A percentile compares a stretch with the other conserved stretches of the same genome.
These are phyloP conservation scores for Saksenaea oblongispora DNA, from an alignment of 371 early-diverging fungal genomes.

Conservation along the genomic window DNA sequence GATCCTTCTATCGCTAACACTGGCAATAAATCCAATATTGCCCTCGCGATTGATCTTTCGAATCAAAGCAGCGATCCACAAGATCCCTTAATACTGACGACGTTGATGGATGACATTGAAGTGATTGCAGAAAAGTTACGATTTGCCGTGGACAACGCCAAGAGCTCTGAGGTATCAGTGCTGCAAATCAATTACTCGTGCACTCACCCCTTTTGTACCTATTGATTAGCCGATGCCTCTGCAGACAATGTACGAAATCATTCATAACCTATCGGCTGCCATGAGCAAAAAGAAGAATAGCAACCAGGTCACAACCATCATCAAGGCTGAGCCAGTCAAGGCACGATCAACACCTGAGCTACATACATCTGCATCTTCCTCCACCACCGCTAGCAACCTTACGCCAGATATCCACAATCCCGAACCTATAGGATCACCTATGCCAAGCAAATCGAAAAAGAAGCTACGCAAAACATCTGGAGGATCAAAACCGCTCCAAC, in stretches of 20 bases:
- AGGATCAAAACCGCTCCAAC: conserved; percentile 17
- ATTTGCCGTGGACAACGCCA: conserved; percentile 36
- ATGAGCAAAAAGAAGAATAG: conserved; percentile 28
- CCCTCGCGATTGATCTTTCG: conserved; percentile 14
- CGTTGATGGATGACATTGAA: conserved; percentile 28
- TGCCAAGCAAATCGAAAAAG: conserved; percentile 19
- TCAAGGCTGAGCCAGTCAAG: conserved; percentile 28
- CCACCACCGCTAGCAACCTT: not conserved
- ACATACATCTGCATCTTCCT: conserved; percentile 4
- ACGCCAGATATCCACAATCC: conserved; percentile 20
- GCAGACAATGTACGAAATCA: conserved; percentile 42
- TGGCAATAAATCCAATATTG: conserved; percentile 6
- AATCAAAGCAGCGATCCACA: conserved; percentile 12
- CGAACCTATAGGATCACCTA: conserved; percentile 18
- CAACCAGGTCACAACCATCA: conserved; percentile 33
- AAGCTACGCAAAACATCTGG: conserved; percentile 35
- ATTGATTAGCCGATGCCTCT: conserved; percentile 31
- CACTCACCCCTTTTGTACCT: not conserved
- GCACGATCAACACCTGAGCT: conserved; percentile 19
- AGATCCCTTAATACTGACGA: conserved; percentile 20
- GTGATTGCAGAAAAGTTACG: conserved; percentile 29
- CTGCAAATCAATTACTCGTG: not conserved
- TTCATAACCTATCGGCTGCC: conserved; percentile 42
- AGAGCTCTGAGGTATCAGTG: conserved; percentile 23
- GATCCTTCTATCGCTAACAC: conserved; percentile 16